Evolutionary conservation across 1,284 basidiomycete genomes (phyloP).

Genomic region (Albatrellus sp.): DNA sequence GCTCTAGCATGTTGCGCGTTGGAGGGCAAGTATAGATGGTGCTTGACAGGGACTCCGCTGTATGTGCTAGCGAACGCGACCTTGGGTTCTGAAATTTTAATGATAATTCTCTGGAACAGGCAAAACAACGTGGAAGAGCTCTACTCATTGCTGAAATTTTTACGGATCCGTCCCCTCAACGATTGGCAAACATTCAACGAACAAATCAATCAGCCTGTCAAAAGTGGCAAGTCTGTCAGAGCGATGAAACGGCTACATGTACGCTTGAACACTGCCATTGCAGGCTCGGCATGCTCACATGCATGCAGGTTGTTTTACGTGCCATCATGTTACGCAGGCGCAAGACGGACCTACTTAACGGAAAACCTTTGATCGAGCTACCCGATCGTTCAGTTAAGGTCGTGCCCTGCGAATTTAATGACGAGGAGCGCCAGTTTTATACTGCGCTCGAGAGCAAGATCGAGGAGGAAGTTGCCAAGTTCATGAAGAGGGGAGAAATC

Average conservation of each 20-base stretch:
- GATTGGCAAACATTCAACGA: slow-evolving; percentile 71
- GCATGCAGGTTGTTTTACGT: slow-evolving; percentile 60
- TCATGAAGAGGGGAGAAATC: slow-evolving; percentile 41
- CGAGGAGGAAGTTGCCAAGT: slow-evolving; percentile 57
- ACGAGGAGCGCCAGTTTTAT: slow-evolving; percentile 78
- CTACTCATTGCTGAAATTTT: slow-evolving; percentile 81
- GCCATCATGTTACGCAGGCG: slow-evolving; percentile 85
- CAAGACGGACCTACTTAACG: slow-evolving; percentile 76
- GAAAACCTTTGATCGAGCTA: slow-evolving; percentile 77
- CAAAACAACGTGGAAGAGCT: slow-evolving; percentile 80
- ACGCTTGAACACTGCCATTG: slow-evolving; percentile 8
- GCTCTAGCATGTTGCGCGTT: slow-evolving; percentile 76
- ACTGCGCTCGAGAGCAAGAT: slow-evolving; percentile 66
- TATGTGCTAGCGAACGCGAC: slow-evolving; percentile 23
- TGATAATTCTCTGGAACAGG: background rate
- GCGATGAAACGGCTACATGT: slow-evolving; percentile 83
- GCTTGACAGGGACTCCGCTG: slow-evolving; percentile 84
- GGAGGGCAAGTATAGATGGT: slow-evolving; percentile 76
- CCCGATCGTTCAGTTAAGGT: slow-evolving; percentile 68
- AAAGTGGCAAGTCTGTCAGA: slow-evolving; percentile 49
- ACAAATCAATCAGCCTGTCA: slow-evolving; percentile 74
- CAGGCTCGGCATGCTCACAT: too few species aligned
- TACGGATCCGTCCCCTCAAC: slow-evolving; percentile 75
- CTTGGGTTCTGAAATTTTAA: too few species aligned
- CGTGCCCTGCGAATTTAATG: slow-evolving; percentile 62